Conservation (phyloP, 2,329 filamentous ascomycete genomes). For the Penicillium sp. region DNA sequence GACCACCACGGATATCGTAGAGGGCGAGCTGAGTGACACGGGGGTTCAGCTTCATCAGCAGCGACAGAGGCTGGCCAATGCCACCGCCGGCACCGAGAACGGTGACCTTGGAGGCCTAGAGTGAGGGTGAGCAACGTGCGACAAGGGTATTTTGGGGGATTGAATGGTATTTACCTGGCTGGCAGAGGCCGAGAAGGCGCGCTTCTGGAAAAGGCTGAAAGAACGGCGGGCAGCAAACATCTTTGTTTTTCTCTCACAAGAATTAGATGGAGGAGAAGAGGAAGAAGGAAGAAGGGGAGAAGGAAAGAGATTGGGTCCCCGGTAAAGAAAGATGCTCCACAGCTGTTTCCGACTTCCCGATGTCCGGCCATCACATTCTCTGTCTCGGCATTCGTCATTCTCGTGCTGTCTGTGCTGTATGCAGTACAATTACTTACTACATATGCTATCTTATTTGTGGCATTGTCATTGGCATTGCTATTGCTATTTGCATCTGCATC, state of each 20-base stretch:
- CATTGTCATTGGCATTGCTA: no score
- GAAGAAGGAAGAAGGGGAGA: slow-evolving; percentile 8
- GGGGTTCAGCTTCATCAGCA: slow-evolving; percentile 98
- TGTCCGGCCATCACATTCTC: slow-evolving; percentile 12
- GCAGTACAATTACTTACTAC: neutral
- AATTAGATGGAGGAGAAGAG: slow-evolving; percentile 12
- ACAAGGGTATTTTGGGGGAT: neutral
- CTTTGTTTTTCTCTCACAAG: slow-evolving; percentile 30
- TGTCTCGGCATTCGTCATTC: neutral
- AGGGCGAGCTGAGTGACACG: slow-evolving; percentile 88
- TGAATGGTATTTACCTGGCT: slow-evolving; percentile 54
- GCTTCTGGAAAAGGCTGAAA: slow-evolving; percentile 59
- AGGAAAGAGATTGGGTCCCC: slow-evolving; percentile 12
- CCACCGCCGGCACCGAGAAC: slow-evolving; percentile 95
- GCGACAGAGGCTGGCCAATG: slow-evolving; percentile 96
- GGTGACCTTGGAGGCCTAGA: slow-evolving; percentile 89
- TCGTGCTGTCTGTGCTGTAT: neutral
- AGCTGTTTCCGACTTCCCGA: slow-evolving; percentile 18
- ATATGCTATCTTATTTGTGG: neutral
- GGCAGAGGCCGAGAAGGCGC: slow-evolving; percentile 75
- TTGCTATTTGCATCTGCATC: no score
- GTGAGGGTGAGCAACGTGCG: slow-evolving; percentile 2
- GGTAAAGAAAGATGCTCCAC: slow-evolving; percentile 10
- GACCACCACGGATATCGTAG: slow-evolving; percentile 93
- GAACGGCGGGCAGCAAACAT: slow-evolving; percentile 69